A percentile compares a stretch with the other conserved stretches of the same genome.
Conservation (phyloP, 2,329 filamentous ascomycete species). For the Ophiostoma ulmi region DNA sequence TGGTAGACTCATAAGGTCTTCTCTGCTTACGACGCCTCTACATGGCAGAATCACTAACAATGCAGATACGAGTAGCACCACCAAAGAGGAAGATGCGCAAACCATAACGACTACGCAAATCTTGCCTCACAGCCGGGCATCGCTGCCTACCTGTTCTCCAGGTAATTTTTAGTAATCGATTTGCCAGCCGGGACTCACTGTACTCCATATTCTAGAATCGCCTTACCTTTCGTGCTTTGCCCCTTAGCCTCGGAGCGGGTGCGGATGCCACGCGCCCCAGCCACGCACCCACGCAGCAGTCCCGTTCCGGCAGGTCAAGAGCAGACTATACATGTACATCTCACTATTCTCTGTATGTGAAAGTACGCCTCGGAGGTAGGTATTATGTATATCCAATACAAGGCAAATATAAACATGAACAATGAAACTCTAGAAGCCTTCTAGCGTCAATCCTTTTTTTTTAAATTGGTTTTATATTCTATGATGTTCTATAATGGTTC, state of each 20-base stretch:
- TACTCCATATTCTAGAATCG: neutral
- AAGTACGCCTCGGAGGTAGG: neutral
- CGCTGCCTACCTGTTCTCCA: neutral
- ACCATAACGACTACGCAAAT: neutral
- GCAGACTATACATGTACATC: neutral
- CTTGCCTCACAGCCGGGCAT: neutral
- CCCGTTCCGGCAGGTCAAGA: neutral
- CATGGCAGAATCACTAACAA: too few species aligned
- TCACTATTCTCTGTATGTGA: neutral
- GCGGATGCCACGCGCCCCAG: neutral
- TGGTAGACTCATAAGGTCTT: too few species aligned
- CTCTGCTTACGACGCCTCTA: too few species aligned
- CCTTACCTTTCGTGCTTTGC: neutral
- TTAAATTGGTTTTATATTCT: too few species aligned
- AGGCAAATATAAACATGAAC: neutral
- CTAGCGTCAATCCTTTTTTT: neutral
- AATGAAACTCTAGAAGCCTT: neutral
- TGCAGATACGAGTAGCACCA: too few species aligned
- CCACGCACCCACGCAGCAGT: neutral
- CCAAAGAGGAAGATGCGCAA: neutral
- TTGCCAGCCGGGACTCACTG: neutral
- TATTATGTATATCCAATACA: neutral
- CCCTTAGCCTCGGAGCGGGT: neutral
- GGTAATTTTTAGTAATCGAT: neutral
- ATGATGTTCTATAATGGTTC: too few species aligned